Evolutionary conservation across 1,139 yeast genomes (phyloP).

Genomic region (Zygoascus meyerae): DNA sequence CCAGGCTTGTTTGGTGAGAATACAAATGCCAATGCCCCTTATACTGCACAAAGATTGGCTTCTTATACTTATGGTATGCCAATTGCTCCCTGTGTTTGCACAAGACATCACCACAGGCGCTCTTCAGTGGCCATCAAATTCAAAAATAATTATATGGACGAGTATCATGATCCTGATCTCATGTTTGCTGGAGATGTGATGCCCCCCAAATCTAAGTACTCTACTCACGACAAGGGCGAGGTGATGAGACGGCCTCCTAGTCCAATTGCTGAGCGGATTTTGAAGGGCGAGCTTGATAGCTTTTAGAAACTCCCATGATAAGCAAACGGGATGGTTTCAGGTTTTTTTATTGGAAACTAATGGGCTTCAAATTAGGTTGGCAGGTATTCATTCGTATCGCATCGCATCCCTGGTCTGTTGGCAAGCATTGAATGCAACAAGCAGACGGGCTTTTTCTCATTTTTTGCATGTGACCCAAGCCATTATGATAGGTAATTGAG

Average conservation of each 20-base stretch:
- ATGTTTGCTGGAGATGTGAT: background rate
- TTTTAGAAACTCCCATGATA: background rate
- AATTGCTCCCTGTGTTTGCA: constrained; percentile 16
- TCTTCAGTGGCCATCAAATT: constrained; percentile 28
- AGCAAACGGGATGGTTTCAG: no score
- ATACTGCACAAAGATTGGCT: background rate
- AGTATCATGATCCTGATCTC: constrained; percentile 14
- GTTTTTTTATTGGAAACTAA: no score
- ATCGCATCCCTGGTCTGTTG: no score
- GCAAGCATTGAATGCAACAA: no score
- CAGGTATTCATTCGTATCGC: no score
- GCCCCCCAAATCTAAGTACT: constrained; percentile 4
- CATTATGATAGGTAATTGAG: no score
- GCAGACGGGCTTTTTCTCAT: no score
- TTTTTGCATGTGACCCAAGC: no score
- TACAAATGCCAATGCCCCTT: background rate
- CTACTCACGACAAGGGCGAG: constrained; percentile 9
- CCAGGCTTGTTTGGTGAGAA: constrained; percentile 1
- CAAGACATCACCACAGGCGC: constrained; percentile 25
- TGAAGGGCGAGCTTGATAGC: constrained; percentile 26
- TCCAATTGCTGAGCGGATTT: constrained; percentile 29
- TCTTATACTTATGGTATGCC: constrained; percentile 11
- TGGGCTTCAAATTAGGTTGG: no score
- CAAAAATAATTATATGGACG: constrained; percentile 15
- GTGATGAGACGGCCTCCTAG: constrained; percentile 25